Evolutionary conservation across 371 early-diverging fungal genomes (phyloP), one percentile per base, ranked within the genome.

Genomic region (Lichtheimia ornata): DNA sequence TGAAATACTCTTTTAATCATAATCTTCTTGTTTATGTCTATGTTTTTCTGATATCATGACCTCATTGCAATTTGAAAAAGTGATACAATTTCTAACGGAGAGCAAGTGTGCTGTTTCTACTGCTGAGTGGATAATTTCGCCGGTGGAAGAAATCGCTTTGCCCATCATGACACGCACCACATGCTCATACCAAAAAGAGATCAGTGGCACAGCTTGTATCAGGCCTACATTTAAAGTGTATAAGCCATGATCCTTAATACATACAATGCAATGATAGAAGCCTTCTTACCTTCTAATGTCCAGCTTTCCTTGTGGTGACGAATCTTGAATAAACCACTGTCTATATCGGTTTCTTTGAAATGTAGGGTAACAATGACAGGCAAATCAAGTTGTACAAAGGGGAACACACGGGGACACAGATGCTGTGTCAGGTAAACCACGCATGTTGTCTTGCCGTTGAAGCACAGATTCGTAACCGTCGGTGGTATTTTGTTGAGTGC

Each of bases 201-300:
- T 15, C 50, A 50, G 25, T 20, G 63, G 63, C 18, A 63, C 58
- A 7, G 58, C 44, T 35, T 57, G 53, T 22, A 63, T 4, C 14
- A 63, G 15, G 14, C 63, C 63, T 63, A 52, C 5, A 43, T 11
- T 30, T 35, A 2, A 7, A 28, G 40, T 51, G 40, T 51, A 56
- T 15, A 60, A 53, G 40, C 15, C 11, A 35, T 35, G 5, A 11
- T 35, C 6, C 35, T 9, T 0, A 22, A 17, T 12, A 2, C 1
- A 47, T 47, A 5, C 47, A 22, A 45, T 5, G 17, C 44, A 45
- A 45, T 50, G 20, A 27, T 59, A 22, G 22, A 25, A 25, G 18
- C 27, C 44, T 17, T 24, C 5, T 49, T 54, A 69, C 70, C 70
- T 62, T 69, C 65, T 52, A 69, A 27, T 28, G 65, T 65, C 70